phyloP scores from a whole-genome alignment of 305 asterid genomes.

The Petunia hybrid region DNA sequence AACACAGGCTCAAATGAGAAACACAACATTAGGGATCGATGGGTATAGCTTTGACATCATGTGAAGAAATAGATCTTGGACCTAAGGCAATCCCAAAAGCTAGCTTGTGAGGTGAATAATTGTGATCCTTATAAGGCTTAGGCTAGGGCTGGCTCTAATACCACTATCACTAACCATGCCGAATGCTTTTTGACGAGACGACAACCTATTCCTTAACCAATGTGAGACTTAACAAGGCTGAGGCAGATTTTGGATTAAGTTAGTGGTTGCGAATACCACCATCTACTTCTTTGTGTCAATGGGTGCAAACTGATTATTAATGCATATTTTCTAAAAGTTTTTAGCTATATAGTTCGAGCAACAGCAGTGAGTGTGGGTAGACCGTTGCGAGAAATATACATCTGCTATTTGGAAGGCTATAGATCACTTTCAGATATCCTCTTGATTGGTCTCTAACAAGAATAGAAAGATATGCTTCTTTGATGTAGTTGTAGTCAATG shows the following conservation, averaged over 20 bases:
- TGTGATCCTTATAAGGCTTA: no score
- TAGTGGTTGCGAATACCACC: background rate
- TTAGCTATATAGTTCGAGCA: background rate
- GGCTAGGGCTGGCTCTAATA: no score
- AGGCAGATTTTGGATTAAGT: background rate
- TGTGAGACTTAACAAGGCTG: background rate
- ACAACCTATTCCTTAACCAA: no score
- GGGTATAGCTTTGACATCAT: no score
- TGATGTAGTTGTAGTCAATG: slow-evolving; percentile 10
- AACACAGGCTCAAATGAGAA: no score
- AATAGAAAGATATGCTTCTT: slow-evolving; percentile 21
- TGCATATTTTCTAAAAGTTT: background rate
- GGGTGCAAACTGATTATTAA: background rate
- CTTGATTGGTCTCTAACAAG: slow-evolving; percentile 5
- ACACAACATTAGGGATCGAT: no score
- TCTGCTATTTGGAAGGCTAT: background rate
- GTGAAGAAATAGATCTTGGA: no score
- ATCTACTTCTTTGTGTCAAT: background rate
- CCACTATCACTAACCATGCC: no score
- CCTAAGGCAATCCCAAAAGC: no score
- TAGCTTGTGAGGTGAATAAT: no score
- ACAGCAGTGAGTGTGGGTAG: background rate
- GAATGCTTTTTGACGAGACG: no score
- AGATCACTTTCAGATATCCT: slow-evolving; percentile 1
- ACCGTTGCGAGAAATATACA: background rate